Evolutionary conservation across 2,329 filamentous ascomycete species (phyloP).

Genomic region (Dendrostoma leiphaemia): DNA sequence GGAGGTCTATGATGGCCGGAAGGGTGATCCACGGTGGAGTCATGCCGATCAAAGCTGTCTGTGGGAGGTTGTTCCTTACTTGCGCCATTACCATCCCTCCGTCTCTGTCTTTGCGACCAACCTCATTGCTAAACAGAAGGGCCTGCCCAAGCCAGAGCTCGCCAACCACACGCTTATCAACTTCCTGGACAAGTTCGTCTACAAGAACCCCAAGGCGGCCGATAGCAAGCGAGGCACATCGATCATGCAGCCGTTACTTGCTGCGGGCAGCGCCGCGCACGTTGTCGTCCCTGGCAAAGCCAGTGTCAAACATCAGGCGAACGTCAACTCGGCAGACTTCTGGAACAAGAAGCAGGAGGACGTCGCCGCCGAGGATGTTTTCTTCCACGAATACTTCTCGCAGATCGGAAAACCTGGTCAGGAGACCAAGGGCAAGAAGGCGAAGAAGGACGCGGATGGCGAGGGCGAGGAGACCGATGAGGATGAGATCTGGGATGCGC

Average conservation of each 20-base stretch:
- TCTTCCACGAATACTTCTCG: constrained; percentile 98
- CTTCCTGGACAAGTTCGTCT: constrained; percentile 98
- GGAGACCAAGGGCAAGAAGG: constrained; percentile 37
- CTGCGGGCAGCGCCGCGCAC: constrained; percentile 51
- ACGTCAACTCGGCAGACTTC: constrained; percentile 83
- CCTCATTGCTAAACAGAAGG: constrained; percentile 65
- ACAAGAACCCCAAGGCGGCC: constrained; percentile 81
- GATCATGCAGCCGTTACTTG: constrained; percentile 89
- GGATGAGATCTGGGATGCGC: constrained; percentile 87
- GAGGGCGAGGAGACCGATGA: constrained; percentile 61
- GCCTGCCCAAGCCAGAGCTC: constrained; percentile 86
- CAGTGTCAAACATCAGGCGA: constrained; percentile 31
- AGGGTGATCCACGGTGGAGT: constrained; percentile 86
- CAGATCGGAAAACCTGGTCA: constrained; percentile 64
- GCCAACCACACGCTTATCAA: constrained; percentile 88
- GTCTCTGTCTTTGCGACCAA: constrained; percentile 79
- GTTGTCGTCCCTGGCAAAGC: constrained; percentile 54
- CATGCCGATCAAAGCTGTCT: constrained; percentile 91
- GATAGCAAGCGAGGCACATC: constrained; percentile 71
- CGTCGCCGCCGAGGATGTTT: constrained; percentile 86
- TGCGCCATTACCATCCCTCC: constrained; percentile 88
- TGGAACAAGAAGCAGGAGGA: constrained; percentile 89
- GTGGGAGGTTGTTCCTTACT: constrained; percentile 82
- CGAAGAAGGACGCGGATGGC: constrained; percentile 39
- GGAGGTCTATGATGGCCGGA: constrained; percentile 75